These are phyloP conservation scores for Kuraishia hungarica DNA, from an alignment of 805 yeast genomes.

Conservation along the genomic window DNA sequence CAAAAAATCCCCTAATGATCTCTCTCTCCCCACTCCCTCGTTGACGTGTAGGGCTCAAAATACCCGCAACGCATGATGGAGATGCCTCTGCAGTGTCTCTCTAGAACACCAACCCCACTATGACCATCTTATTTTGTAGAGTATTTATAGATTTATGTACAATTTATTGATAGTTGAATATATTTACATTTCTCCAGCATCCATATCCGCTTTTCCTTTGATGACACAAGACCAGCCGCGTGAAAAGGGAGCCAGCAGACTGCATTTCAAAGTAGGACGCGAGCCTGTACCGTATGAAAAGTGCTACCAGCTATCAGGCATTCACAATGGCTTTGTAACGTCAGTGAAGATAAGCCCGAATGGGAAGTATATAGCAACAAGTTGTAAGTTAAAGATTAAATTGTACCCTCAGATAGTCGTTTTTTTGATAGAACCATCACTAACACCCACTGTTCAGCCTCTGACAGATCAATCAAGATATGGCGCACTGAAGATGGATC, in stretches of 20 bases:
- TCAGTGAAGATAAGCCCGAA: constrained; percentile 54
- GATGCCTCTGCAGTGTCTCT: background rate
- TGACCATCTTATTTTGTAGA: too few relatives aligned
- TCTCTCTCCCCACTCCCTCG: background rate
- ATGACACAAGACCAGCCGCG: background rate
- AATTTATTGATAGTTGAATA: too few relatives aligned
- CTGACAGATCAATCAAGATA: constrained; percentile 50
- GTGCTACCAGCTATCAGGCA: constrained; percentile 2
- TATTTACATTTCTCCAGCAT: background rate
- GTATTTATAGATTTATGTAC: too few relatives aligned
- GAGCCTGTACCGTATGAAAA: background rate
- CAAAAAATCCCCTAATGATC: too few relatives aligned
- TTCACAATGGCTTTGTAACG: constrained; percentile 24
- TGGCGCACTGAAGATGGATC: constrained; percentile 38
- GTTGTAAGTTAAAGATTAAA: constrained; percentile 15
- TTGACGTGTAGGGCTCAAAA: background rate
- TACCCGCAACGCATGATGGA: background rate
- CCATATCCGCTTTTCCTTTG: too few relatives aligned
- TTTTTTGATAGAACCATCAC: background rate
- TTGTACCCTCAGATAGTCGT: background rate
- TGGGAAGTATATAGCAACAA: constrained; percentile 47
- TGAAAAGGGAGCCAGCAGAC: background rate
- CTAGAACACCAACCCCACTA: background rate
- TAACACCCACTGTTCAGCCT: constrained; percentile 18
- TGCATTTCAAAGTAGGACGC: background rate